Evolutionary conservation across 345 rosid species (phyloP).

Genomic region (Hirschfeldia incana): DNA sequence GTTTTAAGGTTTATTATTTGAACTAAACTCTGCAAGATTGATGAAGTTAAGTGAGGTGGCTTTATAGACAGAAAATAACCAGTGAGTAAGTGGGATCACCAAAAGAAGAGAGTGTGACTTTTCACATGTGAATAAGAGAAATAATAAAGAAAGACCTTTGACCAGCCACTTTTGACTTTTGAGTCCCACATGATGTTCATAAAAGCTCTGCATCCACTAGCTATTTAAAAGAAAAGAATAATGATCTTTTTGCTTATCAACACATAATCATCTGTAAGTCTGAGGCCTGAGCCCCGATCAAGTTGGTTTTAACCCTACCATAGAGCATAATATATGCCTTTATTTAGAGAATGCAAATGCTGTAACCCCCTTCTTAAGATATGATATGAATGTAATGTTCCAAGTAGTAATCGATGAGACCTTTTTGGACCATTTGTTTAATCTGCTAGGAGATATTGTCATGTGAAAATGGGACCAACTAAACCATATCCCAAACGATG

Average conservation of each 20-base stretch:
- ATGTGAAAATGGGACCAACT: not conserved
- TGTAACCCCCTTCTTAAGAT: not conserved
- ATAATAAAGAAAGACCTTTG: not conserved
- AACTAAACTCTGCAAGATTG: not conserved
- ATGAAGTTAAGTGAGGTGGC: not conserved
- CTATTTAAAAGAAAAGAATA: not conserved
- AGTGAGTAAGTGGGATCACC: not conserved
- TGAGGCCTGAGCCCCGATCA: not conserved
- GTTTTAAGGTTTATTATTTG: not conserved
- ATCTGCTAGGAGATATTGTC: not conserved
- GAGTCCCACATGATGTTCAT: not conserved
- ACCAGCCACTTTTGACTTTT: not conserved
- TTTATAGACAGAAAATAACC: not conserved
- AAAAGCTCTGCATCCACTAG: not conserved
- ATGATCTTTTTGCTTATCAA: not conserved
- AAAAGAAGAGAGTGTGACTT: too few species aligned
- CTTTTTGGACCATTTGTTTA: not conserved
- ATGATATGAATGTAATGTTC: not conserved
- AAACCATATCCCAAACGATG: not conserved
- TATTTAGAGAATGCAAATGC: not conserved
- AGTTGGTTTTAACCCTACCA: constrained; percentile 10
- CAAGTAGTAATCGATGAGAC: not conserved
- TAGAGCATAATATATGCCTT: not conserved
- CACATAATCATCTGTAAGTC: not conserved
- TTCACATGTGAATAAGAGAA: not conserved